Evolutionary conservation across 2,329 filamentous ascomycete species (phyloP).

Genomic region (Cytospora schulzeri): DNA sequence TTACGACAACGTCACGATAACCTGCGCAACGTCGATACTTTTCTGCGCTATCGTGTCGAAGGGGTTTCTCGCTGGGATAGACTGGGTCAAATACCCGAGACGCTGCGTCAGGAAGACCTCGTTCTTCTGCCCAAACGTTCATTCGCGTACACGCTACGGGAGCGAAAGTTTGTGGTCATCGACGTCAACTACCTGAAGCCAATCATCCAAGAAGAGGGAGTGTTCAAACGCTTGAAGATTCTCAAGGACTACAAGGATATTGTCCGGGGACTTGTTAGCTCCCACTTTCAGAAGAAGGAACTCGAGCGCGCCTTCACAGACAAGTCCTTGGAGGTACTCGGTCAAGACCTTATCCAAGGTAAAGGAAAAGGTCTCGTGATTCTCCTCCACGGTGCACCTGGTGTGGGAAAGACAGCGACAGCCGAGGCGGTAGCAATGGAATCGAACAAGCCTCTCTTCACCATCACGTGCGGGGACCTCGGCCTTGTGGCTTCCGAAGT

Average conservation of each 20-base stretch:
- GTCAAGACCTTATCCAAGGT: conserved; percentile 26
- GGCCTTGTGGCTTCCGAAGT: conserved; percentile 33
- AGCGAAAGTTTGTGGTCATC: conserved; percentile 9
- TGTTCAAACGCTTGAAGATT: conserved; percentile 1
- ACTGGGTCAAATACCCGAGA: not conserved
- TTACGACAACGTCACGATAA: not conserved
- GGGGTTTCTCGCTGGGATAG: not conserved
- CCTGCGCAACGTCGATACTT: not conserved
- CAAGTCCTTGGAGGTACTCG: not conserved
- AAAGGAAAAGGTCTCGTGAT: conserved; percentile 41
- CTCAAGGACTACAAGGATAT: conserved; percentile 10
- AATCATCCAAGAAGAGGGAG: not conserved
- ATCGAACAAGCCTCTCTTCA: conserved; percentile 36
- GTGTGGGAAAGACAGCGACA: conserved; percentile 43
- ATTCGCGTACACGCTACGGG: conserved; percentile 6
- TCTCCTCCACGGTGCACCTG: conserved; percentile 39
- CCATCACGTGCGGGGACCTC: conserved; percentile 35
- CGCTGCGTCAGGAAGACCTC: conserved; percentile 7
- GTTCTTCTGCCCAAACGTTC: conserved; percentile 2
- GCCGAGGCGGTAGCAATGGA: conserved; percentile 41
- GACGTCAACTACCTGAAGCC: conserved; percentile 5
- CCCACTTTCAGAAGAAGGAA: conserved; percentile 3
- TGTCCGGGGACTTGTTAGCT: conserved; percentile 4
- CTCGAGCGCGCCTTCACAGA: not conserved
- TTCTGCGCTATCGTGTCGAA: not conserved